Percentiles rank a stretch among this genome's conserved stretches.
Conservation (phyloP, 2,329 filamentous ascomycete species). For the Nemania serpens region DNA sequence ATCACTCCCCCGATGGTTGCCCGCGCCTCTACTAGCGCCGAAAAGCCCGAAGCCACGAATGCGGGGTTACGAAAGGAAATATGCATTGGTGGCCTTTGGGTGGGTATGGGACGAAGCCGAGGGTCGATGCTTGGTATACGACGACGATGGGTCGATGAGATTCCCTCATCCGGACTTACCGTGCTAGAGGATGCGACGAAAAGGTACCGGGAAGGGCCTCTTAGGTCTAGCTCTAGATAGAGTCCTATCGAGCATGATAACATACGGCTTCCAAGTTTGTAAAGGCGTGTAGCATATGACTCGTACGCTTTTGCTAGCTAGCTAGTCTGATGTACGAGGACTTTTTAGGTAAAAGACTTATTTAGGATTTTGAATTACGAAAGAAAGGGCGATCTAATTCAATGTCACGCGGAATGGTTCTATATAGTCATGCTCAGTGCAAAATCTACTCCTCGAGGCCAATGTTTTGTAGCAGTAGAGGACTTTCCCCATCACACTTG, state of each 20-base stretch:
- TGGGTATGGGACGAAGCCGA: constrained; percentile 11
- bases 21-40: background rate
- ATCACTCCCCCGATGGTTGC: constrained; percentile 1
- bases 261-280: too few species aligned
- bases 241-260: too few species aligned
- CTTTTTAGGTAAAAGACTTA: constrained; percentile 5
- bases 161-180: constrained; percentile 18
- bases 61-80: constrained; percentile 18
- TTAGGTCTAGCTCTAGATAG: constrained; percentile 12
- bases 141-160: constrained; percentile 12
- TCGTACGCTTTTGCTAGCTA: constrained; percentile 5
- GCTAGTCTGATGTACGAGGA: constrained; percentile 2
- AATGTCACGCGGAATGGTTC: constrained; percentile 9
- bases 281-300: constrained; percentile 5
- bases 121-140: background rate
- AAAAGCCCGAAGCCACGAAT: constrained; percentile 15
- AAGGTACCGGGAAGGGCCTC: constrained; percentile 3
- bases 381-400: constrained; percentile 1
- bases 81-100: background rate
- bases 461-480: constrained; percentile 6
- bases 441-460: constrained; percentile 2
- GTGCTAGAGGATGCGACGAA: constrained; percentile 3
- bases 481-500: constrained; percentile 10
- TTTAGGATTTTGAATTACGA: constrained; percentile 5
- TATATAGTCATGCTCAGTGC: constrained; percentile 11